These are phyloP conservation scores for Penicillium griseofulvum DNA, from an alignment of 2,329 filamentous ascomycete species.

Conservation along the genomic window DNA sequence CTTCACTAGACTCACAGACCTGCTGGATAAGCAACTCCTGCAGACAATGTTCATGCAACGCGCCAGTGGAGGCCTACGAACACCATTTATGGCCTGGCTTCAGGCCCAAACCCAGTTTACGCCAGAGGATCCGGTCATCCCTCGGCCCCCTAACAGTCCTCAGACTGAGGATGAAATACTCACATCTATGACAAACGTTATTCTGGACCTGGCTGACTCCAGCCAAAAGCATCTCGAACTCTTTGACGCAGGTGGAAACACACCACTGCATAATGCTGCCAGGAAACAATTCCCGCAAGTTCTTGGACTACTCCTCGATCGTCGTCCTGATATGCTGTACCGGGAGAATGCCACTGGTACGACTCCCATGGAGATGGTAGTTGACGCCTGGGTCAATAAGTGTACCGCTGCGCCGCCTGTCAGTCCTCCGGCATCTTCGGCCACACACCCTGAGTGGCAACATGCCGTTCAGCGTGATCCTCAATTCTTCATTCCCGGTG, in stretches of 20 bases:
- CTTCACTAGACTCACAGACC: slow-evolving; percentile 60
- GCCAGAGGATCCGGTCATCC: not conserved
- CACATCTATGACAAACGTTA: slow-evolving; percentile 46
- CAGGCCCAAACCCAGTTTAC: not conserved
- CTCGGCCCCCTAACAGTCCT: slow-evolving; percentile 2
- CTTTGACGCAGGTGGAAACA: slow-evolving; percentile 46
- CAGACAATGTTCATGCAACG: slow-evolving; percentile 33
- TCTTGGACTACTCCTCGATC: slow-evolving; percentile 52
- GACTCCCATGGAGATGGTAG: slow-evolving; percentile 62
- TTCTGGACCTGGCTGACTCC: slow-evolving; percentile 58
- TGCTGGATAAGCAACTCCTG: slow-evolving; percentile 54
- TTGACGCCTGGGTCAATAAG: slow-evolving; percentile 27
- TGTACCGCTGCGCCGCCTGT: slow-evolving; percentile 13
- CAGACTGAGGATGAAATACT: slow-evolving; percentile 18
- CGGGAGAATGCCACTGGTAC: slow-evolving; percentile 74
- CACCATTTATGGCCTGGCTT: slow-evolving; percentile 61
- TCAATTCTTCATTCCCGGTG: slow-evolving; percentile 8
- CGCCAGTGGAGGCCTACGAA: slow-evolving; percentile 28
- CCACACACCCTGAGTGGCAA: not conserved
- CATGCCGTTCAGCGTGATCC: slow-evolving; percentile 1
- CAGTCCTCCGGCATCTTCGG: not conserved
- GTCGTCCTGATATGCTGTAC: slow-evolving; percentile 59
- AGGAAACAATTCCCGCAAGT: slow-evolving; percentile 55
- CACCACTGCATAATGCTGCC: slow-evolving; percentile 41
- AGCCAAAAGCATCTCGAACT: slow-evolving; percentile 45